Base-by-base conservation (phyloP, 148 eudicot genomes). In the Dysphania ambrosioides region DNA sequence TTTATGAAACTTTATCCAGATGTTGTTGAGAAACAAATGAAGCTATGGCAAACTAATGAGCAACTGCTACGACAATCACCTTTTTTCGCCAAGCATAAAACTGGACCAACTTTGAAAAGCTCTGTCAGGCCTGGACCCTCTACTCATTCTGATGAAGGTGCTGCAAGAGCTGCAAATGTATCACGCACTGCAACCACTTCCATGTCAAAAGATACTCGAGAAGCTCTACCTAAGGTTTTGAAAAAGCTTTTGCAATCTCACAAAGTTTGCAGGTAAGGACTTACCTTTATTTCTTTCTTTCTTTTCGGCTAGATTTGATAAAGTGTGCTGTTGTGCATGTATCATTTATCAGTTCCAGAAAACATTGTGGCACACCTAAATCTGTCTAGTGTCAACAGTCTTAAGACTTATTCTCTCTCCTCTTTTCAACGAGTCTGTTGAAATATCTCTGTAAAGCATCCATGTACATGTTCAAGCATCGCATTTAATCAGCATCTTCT, bases 231-330 rank as follows among this genome's bases (percentile, higher is more conserved):
- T 1, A 88, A 84, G 82, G 86, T 83, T 75, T 82, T 92, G 83
- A 83, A 72, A 62, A 90, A 83, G 85, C 79, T 92, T 79, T 85
- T 91, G 74, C 84, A 83, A 77, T 73, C 66, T 49, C 81, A 84
- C 76, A 85, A 87, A 81, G 90, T 85, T 88, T 92, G 96, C 92
- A 95, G 98, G 98, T 92, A 59, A 77, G 68, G 19, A 55, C 72
- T 66, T 34, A 36, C 19, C n/a, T n/a, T n/a, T n/a, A n/a, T n/a
- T n/a, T n/a, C n/a, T n/a, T n/a, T n/a, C n/a, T n/a, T n/a, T n/a
- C n/a, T n/a, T n/a, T n/a, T n/a, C n/a, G n/a, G n/a, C n/a, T n/a
- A n/a, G n/a, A n/a, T n/a, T n/a, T 55, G 23, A 26, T 2, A 19
- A 55, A 6, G 1, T 55, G 23, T 55, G 59, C 26, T 55, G 4